Evolutionary conservation across 2,329 filamentous ascomycete species (phyloP), one percentile per base, ranked within the genome.

Genomic region (Apiospora malaysiana): DNA sequence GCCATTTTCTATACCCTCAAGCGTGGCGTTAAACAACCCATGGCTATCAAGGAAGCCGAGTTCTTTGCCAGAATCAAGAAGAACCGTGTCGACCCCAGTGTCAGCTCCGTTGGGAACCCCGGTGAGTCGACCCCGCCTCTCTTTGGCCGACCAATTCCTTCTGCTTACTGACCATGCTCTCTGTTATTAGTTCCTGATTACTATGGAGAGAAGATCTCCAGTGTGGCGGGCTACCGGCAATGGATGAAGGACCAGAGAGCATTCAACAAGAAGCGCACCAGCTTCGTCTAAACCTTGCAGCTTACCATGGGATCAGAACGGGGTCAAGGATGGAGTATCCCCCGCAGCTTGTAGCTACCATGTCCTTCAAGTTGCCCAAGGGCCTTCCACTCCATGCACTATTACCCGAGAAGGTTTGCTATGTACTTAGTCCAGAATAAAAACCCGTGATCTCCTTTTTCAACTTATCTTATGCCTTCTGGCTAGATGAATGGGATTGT

Each of bases 241-340:
- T 99, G 96, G 96, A 84, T 99, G 78, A 98, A 97, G 87, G 96
- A 99, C 79, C 96, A 98, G 86, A 88, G 95, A 73, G 95, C 95
- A 12, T 99, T 97, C 85, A 97, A 97, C 85, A 94, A 94, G 86
- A 97, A 97, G 89, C 91, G 90, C 81, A 89, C 85, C 75, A 89
- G 84, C 77, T 90, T 91, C 81, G 82, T 91, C 74, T 91, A 81
- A 45, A 14, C 14, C 8, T 16, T 14, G 12, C 32, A 12, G n/a
- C 56, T 63, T n/a, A n/a, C 56, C 21, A 63, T 40, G 18, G 18
- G 40, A 40, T 40, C 4, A 63, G 27, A 40, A 7, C 27, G 32
- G 9, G 56, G 21, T 40, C 32, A 40, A 32, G 32, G n/a, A 40
- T 21, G 56, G 32, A 40, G 56, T 40, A 63, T 63, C 32, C 8